Evolutionary conservation across 2,329 filamentous ascomycete species (phyloP), one percentile per base, ranked within the genome.

Genomic region (Alternaria tenuissima): DNA sequence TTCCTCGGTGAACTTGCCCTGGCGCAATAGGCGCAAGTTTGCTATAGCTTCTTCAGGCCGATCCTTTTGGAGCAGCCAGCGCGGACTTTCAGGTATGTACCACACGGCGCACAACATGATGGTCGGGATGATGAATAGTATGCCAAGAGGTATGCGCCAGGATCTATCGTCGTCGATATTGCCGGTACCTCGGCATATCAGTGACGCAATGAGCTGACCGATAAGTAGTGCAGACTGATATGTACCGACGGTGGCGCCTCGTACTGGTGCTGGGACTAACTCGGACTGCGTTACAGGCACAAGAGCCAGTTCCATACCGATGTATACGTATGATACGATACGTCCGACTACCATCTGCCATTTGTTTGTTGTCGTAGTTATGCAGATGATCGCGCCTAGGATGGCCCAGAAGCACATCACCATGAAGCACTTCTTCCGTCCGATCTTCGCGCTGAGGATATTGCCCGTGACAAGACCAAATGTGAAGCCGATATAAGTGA

Each of bases 1-100:
- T 11, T 61, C 52, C 3, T 48, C 49, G 20, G 44, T 59, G 38
- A 39, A 39, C 47, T 43, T 49, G 4, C 58, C 58, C 34, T 62
- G 26, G 4, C 63, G 52, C 32, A 60, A 26, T 8, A 62, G 18
- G 20, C 44, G 20, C 32, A 60, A 14, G 38, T 16, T 44, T 9
- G 22, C 26, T 20, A 52, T n/a, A n/a, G 82, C 83, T 61, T 84
- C 82, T 36, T 82, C 74, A 34, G 81, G 70, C n/a, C 80, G 26
- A 34, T 47, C 52, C 22, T 65, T 64, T 32, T 52, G 44, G 12
- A 68, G 36, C n/a, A 66, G 58, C 66, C 66, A 68, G 2, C 64
- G 57, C 7, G 64, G 66, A 24, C 54, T 57, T 34, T 68, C 64
- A 4, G 64, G 64, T 12, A 59, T 49, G 44, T 51, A 58, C 41